Evolutionary conservation across 345 rosid genomes (phyloP), one percentile per base, ranked within the genome.

Genomic region (Ricinus communis): DNA sequence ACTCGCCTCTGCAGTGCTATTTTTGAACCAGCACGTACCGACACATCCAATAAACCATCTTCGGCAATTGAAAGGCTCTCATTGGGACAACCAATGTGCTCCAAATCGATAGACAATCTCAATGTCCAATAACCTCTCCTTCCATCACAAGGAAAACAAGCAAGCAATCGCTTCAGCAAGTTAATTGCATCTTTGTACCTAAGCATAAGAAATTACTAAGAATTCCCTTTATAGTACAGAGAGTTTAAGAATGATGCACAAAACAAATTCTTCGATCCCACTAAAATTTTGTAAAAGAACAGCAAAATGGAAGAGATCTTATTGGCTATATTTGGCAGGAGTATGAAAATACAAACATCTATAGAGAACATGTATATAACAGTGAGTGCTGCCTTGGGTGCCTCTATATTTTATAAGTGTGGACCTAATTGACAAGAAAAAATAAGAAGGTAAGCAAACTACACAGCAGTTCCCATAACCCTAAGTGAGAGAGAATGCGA

Each of bases 71-170:
- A 74, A 58, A 94, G 93, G 74, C 96, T 91, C 76, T 91, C 92
- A 75, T 85, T 82, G 52, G 79, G 85, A 76, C 79, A 81, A 66
- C 93, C 91, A 59, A 85, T 71, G 74, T 90, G 97, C 80, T 90
- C 97, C 76, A 94, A 84, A 82, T 94, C 91, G 66, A 91, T 78
- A 27, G 98, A 90, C 82, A 94, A 82, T 75, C 98, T 84, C 15
- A 94, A 83, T 49, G 89, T 91, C 98, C 98, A 91, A 78, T 83
- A 84, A 70, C 97, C 98, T 85, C 97, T 89, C 83, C 98, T 88
- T 75, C 85, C 77, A 71, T 92, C 97, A 78, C 80, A 88, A 27
- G 65, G 69, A 65, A 90, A 92, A 71, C 79, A 77, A 78, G 58
- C 66, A 43, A 95, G 96, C 80, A 92, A 72, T 62, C 73, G 78